phyloP scores from a whole-genome alignment of 345 rosid genomes.

The Populus simonii region DNA sequence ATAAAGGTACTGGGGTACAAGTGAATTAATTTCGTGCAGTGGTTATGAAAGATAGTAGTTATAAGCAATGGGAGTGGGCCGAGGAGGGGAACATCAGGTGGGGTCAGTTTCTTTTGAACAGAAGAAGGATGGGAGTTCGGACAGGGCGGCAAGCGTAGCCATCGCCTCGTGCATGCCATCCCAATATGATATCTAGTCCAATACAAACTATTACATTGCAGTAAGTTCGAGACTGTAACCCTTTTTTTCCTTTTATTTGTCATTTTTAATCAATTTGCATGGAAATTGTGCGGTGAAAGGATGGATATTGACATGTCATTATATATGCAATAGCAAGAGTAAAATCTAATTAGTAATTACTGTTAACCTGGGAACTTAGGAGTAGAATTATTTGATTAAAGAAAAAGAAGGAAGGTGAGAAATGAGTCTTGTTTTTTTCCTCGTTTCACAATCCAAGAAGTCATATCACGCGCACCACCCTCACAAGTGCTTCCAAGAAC shows the following conservation, averaged over 20 bases:
- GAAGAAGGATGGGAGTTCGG: conserved; percentile 11
- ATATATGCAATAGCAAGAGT: too few relatives aligned
- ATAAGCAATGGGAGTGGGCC: not conserved
- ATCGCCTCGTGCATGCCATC: conserved; percentile 31
- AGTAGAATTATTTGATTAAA: too few relatives aligned
- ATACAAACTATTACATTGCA: not conserved
- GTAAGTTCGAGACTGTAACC: not conserved
- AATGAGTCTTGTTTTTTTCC: not conserved
- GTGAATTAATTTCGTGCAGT: not conserved
- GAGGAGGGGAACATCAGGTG: not conserved
- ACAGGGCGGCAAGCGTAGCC: conserved; percentile 36
- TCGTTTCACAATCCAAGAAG: conserved; percentile 17
- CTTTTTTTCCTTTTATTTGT: not conserved
- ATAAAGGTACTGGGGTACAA: too few relatives aligned
- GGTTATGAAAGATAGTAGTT: too few relatives aligned
- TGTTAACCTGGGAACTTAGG: too few relatives aligned
- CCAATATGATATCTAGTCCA: not conserved
- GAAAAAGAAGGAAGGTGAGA: too few relatives aligned
- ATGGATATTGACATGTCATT: not conserved
- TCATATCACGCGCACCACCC: conserved; percentile 21
- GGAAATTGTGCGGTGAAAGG: not conserved
- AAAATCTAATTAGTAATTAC: too few relatives aligned
- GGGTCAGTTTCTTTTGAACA: not conserved
- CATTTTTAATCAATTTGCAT: not conserved
- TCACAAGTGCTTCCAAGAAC: conserved; percentile 14